Evolutionary conservation across 2,329 filamentous ascomycete species (phyloP).

Genomic region (Curvularia sp.): DNA sequence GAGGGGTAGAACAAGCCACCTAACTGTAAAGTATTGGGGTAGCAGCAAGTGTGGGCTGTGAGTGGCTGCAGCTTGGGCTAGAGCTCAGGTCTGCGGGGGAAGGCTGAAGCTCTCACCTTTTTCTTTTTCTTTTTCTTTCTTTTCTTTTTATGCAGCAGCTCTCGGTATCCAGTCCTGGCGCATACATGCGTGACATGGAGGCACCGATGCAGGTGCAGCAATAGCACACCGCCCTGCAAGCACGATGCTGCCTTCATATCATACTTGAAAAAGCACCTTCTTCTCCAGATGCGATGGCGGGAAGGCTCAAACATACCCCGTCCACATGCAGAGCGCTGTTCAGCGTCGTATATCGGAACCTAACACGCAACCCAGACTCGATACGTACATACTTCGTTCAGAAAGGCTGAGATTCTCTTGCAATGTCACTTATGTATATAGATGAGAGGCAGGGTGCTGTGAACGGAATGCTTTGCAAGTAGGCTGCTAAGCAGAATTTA

Average conservation of each 20-base stretch:
- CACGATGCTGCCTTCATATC: background rate
- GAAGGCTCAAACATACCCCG: background rate
- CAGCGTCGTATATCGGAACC: background rate
- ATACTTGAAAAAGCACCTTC: constrained; percentile 1
- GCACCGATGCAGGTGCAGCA: background rate
- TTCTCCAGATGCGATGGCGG: background rate
- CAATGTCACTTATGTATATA: background rate
- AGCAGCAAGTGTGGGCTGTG: background rate
- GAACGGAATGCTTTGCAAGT: background rate
- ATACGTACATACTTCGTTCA: constrained; percentile 1
- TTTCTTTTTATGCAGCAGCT: constrained; percentile 2
- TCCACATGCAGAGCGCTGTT: background rate
- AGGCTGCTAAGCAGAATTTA: background rate
- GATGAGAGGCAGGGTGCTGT: too few relatives aligned
- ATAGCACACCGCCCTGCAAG: constrained; percentile 1
- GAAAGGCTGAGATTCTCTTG: background rate
- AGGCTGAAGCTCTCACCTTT: background rate
- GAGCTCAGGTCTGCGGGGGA: constrained; percentile 1
- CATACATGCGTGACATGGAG: constrained; percentile 2
- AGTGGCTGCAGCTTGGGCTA: background rate
- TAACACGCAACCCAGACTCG: background rate
- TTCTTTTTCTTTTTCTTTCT: too few relatives aligned
- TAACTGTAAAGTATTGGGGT: background rate
- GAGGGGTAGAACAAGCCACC: background rate
- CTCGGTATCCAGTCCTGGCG: constrained; percentile 1